These are phyloP conservation scores for Amorphotheca resinae DNA, from an alignment of 495 filamentous ascomycete species.

Conservation along the genomic window DNA sequence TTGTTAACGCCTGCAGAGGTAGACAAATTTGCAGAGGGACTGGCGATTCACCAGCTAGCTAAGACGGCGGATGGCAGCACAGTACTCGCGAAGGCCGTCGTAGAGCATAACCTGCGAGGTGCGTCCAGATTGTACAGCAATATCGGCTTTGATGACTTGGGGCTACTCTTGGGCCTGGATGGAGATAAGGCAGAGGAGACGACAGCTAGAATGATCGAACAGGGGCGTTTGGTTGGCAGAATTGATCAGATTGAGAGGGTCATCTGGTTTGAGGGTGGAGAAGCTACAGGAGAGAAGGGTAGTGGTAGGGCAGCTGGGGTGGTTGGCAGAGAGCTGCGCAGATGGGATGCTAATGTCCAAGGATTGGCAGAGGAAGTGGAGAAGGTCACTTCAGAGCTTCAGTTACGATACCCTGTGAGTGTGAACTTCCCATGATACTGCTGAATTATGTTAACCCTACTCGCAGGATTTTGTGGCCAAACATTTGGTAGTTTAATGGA, in stretches of 20 bases:
- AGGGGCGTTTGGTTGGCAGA: slow-evolving; percentile 68
- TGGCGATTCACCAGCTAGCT: slow-evolving; percentile 82
- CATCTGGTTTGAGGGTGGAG: slow-evolving; percentile 68
- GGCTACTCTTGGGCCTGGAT: slow-evolving; percentile 60
- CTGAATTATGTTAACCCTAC: slow-evolving; percentile 3
- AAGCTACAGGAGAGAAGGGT: slow-evolving; percentile 52
- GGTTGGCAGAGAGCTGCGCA: slow-evolving; percentile 56
- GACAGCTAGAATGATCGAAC: slow-evolving; percentile 90
- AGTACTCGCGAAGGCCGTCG: slow-evolving; percentile 85
- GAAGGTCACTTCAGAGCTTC: slow-evolving; percentile 62
- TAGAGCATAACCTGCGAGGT: slow-evolving; percentile 89
- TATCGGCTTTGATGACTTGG: slow-evolving; percentile 70
- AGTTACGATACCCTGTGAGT: slow-evolving; percentile 53
- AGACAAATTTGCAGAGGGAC: slow-evolving; percentile 63
- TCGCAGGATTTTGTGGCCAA: slow-evolving; percentile 37
- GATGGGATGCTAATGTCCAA: slow-evolving; percentile 84
- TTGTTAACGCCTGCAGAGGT: slow-evolving; percentile 72
- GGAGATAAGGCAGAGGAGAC: slow-evolving; percentile 80
- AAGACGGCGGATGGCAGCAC: slow-evolving; percentile 79
- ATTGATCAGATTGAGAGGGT: slow-evolving; percentile 91
- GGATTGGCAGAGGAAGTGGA: slow-evolving; percentile 81
- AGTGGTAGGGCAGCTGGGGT: slow-evolving; percentile 43
- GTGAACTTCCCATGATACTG: not conserved
- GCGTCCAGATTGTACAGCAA: slow-evolving; percentile 81
- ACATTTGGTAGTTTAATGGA: slow-evolving; percentile 28